Evolutionary conservation across 129 eudicot species (phyloP).

Genomic region (Pulicaria dysenterica): DNA sequence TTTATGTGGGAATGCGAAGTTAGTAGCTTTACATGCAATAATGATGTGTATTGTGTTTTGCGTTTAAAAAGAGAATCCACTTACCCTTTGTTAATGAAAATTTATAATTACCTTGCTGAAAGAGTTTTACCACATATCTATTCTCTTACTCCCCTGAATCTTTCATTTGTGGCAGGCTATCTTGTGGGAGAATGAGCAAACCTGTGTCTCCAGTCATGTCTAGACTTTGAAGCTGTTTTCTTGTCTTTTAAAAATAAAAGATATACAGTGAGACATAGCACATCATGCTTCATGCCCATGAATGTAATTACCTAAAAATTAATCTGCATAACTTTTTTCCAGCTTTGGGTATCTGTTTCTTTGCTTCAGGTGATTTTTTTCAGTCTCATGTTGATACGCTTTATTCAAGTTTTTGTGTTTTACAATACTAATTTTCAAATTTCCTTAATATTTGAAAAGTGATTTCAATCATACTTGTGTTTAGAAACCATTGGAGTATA

Average conservation of each 20-base stretch:
- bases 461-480: too few relatives aligned
- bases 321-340: slow-evolving; percentile 61
- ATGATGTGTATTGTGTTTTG: neutral
- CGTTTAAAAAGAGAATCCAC: neutral
- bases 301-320: slow-evolving; percentile 61
- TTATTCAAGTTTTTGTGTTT: slow-evolving; percentile 82
- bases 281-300: slow-evolving; percentile 12
- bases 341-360: slow-evolving; percentile 62
- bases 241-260: slow-evolving; percentile 48
- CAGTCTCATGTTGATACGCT: slow-evolving; percentile 67
- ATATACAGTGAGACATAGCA: neutral
- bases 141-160: slow-evolving; percentile 67
- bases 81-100: neutral
- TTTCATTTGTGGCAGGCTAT: slow-evolving; percentile 54
- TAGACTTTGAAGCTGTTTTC: slow-evolving; percentile 60
- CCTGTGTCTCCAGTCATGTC: slow-evolving; percentile 44
- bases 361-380: slow-evolving; percentile 58
- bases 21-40: too few relatives aligned
- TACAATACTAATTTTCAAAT: slow-evolving; percentile 31
- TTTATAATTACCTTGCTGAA: slow-evolving; percentile 73
- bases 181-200: slow-evolving; percentile 57
- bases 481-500: too few relatives aligned
- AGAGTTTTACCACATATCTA: slow-evolving; percentile 75
- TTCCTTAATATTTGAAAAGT: too few relatives aligned
- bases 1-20: too few relatives aligned